Conservation (phyloP, 805 yeast genomes). For the Barnettozyma salicaria region DNA sequence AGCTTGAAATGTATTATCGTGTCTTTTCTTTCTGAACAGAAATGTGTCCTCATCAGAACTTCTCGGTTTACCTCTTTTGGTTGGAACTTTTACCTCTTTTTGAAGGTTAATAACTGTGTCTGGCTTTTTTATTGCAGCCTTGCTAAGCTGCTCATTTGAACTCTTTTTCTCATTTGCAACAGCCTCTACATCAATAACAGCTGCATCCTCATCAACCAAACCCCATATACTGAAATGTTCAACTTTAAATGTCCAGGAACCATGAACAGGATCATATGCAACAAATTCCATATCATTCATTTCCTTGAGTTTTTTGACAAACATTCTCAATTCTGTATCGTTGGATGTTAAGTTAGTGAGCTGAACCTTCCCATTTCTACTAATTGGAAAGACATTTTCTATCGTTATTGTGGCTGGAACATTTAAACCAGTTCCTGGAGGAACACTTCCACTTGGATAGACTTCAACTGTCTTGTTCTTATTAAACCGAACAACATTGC, state of each 20-base stretch:
- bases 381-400: slow-evolving; percentile 51
- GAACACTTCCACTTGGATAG: slow-evolving; percentile 60
- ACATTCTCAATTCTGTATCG: slow-evolving; percentile 39
- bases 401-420: slow-evolving; percentile 71
- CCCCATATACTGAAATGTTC: slow-evolving; percentile 97
- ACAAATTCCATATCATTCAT: slow-evolving; percentile 71
- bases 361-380: slow-evolving; percentile 17
- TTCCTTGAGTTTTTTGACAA: slow-evolving; percentile 45
- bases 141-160: slow-evolving; percentile 8
- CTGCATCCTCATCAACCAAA: slow-evolving; percentile 59
- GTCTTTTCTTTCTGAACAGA: slow-evolving; percentile 29
- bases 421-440: slow-evolving; percentile 62
- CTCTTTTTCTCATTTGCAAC: slow-evolving; percentile 19
- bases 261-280: slow-evolving; percentile 69
- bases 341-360: slow-evolving; percentile 25
- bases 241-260: slow-evolving; percentile 75
- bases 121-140: slow-evolving; percentile 1
- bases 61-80: slow-evolving; percentile 11
- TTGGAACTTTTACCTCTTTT: too few relatives aligned
- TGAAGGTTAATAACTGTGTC: slow-evolving; percentile 3
- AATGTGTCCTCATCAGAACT: slow-evolving; percentile 26
- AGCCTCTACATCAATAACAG: slow-evolving; percentile 46
- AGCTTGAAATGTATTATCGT: slow-evolving; percentile 17
- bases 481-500: slow-evolving; percentile 41
- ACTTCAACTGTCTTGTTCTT: slow-evolving; percentile 49